A percentile compares a stretch with the other conserved stretches of the same genome.
Evolutionary conservation across 2,329 filamentous ascomycete species (phyloP).

Genomic region (Botrytis hyacinthi): DNA sequence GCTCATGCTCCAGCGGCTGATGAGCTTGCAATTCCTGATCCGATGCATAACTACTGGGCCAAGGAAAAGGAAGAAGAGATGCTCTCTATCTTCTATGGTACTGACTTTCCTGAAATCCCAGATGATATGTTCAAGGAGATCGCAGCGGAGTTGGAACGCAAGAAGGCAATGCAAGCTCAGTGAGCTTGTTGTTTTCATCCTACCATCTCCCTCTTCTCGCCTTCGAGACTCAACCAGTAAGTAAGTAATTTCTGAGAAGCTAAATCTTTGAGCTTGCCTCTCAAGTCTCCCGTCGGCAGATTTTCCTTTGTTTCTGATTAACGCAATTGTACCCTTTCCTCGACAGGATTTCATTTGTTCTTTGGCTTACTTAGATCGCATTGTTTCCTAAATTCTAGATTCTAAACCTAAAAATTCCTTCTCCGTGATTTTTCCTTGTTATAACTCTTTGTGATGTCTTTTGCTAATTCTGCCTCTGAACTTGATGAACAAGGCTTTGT

Average conservation of each 20-base stretch:
- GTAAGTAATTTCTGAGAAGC: not conserved
- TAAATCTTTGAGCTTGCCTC: not conserved
- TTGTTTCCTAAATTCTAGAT: not conserved
- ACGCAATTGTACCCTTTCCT: not conserved
- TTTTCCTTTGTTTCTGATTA: not conserved
- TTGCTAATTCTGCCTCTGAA: not conserved
- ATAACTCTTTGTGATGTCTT: not conserved
- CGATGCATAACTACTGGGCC: not conserved
- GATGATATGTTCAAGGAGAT: not conserved
- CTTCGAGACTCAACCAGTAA: not conserved
- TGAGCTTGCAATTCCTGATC: not conserved
- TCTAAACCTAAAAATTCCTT: not conserved
- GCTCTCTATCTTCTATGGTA: not conserved
- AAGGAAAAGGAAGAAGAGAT: not conserved
- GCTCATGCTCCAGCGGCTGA: not conserved
- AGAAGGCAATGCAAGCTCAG: not conserved
- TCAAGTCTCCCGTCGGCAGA: not conserved
- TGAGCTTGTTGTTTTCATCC: not conserved
- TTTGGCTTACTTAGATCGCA: not conserved
- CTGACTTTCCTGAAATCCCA: not conserved
- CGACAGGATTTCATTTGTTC: not conserved
- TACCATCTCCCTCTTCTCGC: not conserved
- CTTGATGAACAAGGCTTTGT: not conserved
- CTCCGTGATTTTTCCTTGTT: not conserved
- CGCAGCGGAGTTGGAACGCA: not conserved